phyloP scores from a whole-genome alignment of 2,329 filamentous ascomycete species.

The Cladosporium sp. region DNA sequence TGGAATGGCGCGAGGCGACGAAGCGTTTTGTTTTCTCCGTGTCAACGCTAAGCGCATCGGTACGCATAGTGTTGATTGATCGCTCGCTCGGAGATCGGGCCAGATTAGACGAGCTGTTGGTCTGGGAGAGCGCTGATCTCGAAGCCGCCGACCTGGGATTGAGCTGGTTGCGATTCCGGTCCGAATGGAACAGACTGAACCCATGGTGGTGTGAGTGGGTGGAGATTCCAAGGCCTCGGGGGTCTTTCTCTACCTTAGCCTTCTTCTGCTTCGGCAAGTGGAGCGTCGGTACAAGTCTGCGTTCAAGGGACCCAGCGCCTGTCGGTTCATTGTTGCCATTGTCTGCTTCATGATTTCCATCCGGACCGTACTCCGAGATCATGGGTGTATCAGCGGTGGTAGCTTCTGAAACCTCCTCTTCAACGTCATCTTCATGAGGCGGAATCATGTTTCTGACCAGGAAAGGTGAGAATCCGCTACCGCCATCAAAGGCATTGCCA shows the following conservation, averaged over 20 bases:
- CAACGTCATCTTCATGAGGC: constrained; percentile 40
- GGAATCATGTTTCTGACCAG: constrained; percentile 51
- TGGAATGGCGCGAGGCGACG: constrained; percentile 17
- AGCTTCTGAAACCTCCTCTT: constrained; percentile 36
- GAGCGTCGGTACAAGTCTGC: constrained; percentile 78
- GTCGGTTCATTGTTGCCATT: constrained; percentile 43
- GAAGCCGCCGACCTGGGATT: constrained; percentile 19
- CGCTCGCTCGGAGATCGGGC: constrained; percentile 29
- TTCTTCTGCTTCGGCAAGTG: constrained; percentile 43
- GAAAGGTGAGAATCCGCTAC: constrained; percentile 60
- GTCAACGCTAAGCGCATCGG: constrained; percentile 20
- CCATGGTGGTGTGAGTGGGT: constrained; percentile 29
- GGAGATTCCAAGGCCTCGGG: constrained; percentile 30
- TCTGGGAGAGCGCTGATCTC: constrained; percentile 22
- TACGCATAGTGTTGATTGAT: constrained; percentile 27
- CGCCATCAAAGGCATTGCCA: constrained; percentile 41
- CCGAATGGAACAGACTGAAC: constrained; percentile 41
- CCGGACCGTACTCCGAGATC: neutral
- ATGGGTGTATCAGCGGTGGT: neutral
- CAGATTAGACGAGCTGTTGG: constrained; percentile 22
- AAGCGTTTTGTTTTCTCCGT: constrained; percentile 32
- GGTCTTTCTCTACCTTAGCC: constrained; percentile 21
- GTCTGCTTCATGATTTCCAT: neutral
- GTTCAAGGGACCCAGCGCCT: constrained; percentile 70
- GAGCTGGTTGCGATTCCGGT: constrained; percentile 25